phyloP scores from a whole-genome alignment of 768 basidiomycete genomes.

The Russula sp. region DNA sequence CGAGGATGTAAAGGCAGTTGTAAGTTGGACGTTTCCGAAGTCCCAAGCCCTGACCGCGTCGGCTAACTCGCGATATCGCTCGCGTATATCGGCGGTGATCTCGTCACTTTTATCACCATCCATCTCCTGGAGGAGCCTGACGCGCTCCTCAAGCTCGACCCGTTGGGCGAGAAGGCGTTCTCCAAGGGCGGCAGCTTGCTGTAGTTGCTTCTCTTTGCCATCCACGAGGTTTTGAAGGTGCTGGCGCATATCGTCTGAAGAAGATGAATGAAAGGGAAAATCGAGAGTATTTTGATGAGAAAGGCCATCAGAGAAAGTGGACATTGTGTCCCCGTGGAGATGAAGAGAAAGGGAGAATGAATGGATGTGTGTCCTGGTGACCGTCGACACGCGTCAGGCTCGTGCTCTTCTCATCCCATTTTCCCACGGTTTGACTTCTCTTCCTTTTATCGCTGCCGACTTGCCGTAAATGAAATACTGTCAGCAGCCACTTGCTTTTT shows the following conservation, averaged over 20 bases:
- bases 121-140: conserved; percentile 70
- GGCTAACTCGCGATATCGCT: conserved; percentile 70
- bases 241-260: conserved; percentile 31
- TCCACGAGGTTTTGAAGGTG: conserved; percentile 62
- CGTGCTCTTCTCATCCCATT: background rate
- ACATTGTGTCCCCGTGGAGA: conserved; percentile 26
- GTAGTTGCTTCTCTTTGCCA: conserved; percentile 86
- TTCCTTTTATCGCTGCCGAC: background rate
- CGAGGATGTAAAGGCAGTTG: conserved; percentile 58
- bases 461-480: background rate
- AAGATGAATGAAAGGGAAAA: conserved; percentile 20
- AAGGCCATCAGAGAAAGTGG: conserved; percentile 32
- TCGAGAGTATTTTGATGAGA: conserved; percentile 3
- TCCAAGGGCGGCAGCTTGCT: conserved; percentile 86
- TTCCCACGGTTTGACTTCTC: conserved; percentile 14
- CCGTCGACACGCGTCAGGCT: background rate
- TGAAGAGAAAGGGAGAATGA: background rate
- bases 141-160: conserved; percentile 86
- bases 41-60: conserved; percentile 76
- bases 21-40: conserved; percentile 68
- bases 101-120: conserved; percentile 59
- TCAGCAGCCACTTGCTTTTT: background rate
- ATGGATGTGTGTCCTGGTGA: background rate
- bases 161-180: conserved; percentile 92
- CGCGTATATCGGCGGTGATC: conserved; percentile 60